Base-by-base conservation (phyloP, 345 rosid genomes). In the Garcia nutans region DNA sequence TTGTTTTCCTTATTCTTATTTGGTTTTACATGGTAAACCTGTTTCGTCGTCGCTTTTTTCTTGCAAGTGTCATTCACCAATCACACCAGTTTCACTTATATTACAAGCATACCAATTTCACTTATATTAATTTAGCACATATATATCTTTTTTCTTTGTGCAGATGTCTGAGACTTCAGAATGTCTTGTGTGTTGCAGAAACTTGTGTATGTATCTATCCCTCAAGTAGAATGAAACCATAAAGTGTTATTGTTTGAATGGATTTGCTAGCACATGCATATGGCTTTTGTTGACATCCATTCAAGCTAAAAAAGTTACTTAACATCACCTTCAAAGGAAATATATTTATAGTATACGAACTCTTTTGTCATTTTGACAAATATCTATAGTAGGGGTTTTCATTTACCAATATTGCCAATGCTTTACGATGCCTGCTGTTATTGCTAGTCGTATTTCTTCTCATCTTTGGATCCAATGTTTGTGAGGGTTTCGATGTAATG, bases 161-260 rank as follows among this genome's bases (percentile, higher is more conserved):
- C 94, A 93, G 98, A 85, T 87, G 74, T 76, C 76, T 95, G 84
- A 87, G 94, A 83, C 97, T 95, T 88, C 93, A 81, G 78, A 91
- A 78, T 88, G 97, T 89, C 50, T 84, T 90, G 56, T 91, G 95
- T 79, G 82, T 79, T 77, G 73, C 84, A 58, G 98, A 95, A 87
- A 85, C 89, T 70, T 86, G 88, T 79, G 98, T 95, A 91, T 84
- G 95, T 82, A 77, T 67, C 23, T 71, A 49, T 71, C 64, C 68
- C 56, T 26, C 52, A 5, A 19, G 66, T 56, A 22, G 31, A 74
- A 64, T 76, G 24, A 72, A 60, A 74, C 54, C 47, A 71, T 23
- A 22, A 65, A 42, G 55, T 44, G 42, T 20, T 17, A 19, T 37
- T 49, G 26, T 67, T 63, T 59, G 56, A 59, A 68, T 72, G 70